These are phyloP conservation scores for Olyra latifolia DNA, from an alignment of 176 grass and related monocot genomes.

Conservation along the genomic window DNA sequence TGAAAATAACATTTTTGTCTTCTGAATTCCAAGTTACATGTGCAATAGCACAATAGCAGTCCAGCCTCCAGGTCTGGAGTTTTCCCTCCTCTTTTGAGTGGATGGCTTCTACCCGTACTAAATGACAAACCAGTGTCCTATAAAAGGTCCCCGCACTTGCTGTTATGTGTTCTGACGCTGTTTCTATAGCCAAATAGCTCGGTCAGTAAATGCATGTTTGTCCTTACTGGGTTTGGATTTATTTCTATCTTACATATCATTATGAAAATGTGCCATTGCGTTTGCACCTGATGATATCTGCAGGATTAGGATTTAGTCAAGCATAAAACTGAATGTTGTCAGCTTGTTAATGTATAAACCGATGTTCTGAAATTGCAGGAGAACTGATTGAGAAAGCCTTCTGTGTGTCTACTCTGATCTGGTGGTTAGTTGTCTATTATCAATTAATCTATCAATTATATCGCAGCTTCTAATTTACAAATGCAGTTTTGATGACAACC, in stretches of 20 bases:
- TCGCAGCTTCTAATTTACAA: neutral
- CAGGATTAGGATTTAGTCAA: neutral
- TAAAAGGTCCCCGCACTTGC: slow-evolving; percentile 11
- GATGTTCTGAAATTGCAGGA: neutral
- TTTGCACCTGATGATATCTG: neutral
- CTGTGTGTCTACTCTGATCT: neutral
- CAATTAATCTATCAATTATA: neutral
- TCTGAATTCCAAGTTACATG: neutral
- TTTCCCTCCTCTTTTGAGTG: slow-evolving; percentile 14
- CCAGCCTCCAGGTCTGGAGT: neutral
- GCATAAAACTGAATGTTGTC: neutral
- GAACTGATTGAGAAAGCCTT: neutral
- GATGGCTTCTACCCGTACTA: neutral
- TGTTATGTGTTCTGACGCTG: slow-evolving; percentile 11
- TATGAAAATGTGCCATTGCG: neutral
- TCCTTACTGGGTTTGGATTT: neutral
- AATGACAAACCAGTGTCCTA: slow-evolving; percentile 26
- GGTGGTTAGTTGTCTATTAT: neutral
- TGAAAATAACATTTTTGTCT: neutral
- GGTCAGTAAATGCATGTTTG: slow-evolving; percentile 29
- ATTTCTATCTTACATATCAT: neutral
- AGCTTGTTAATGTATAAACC: neutral
- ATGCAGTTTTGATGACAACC: neutral
- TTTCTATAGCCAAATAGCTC: slow-evolving; percentile 37
- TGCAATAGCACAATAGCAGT: neutral